Evolutionary conservation across 768 basidiomycete species (phyloP).

Genomic region (Trametes coccinea): DNA sequence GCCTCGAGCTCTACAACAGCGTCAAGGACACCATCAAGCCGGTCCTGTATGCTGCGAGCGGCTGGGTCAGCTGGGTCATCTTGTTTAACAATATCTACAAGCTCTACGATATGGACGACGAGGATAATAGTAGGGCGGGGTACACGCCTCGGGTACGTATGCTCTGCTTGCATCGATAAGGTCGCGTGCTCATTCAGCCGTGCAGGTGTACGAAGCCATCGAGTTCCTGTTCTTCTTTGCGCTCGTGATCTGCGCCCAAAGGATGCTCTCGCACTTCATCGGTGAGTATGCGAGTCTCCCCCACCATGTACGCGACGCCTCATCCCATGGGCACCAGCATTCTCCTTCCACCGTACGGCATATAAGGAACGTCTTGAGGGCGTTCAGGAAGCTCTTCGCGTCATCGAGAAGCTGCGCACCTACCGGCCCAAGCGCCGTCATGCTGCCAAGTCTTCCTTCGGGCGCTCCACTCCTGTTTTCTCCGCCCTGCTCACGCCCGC

Average conservation of each 20-base stretch:
- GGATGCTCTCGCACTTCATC: slow-evolving; percentile 70
- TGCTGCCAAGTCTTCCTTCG: slow-evolving; percentile 30
- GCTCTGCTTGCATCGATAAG: neutral
- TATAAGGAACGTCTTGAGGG: slow-evolving; percentile 68
- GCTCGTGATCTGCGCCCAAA: slow-evolving; percentile 60
- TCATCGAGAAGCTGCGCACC: slow-evolving; percentile 66
- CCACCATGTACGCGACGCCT: neutral
- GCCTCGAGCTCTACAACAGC: slow-evolving; percentile 68
- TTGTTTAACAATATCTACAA: slow-evolving; percentile 67
- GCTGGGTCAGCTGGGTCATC: slow-evolving; percentile 75
- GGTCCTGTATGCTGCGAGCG: slow-evolving; percentile 67
- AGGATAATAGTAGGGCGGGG: slow-evolving; percentile 48
- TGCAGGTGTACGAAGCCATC: slow-evolving; percentile 59
- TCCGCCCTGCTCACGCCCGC: slow-evolving; percentile 38
- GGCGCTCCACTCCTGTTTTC: slow-evolving; percentile 40
- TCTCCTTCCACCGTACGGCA: slow-evolving; percentile 76
- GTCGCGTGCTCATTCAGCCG: slow-evolving; percentile 4
- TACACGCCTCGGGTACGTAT: slow-evolving; percentile 61
- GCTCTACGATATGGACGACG: slow-evolving; percentile 47
- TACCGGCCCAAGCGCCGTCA: slow-evolving; percentile 56
- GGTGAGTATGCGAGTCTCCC: slow-evolving; percentile 31
- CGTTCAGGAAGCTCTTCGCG: slow-evolving; percentile 52
- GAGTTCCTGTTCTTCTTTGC: slow-evolving; percentile 78
- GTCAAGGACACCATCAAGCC: slow-evolving; percentile 73
- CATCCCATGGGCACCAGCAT: slow-evolving; percentile 41